Evolutionary conservation across 352 stramenopile species (phyloP).

Genomic region (Pythium monospermum): DNA sequence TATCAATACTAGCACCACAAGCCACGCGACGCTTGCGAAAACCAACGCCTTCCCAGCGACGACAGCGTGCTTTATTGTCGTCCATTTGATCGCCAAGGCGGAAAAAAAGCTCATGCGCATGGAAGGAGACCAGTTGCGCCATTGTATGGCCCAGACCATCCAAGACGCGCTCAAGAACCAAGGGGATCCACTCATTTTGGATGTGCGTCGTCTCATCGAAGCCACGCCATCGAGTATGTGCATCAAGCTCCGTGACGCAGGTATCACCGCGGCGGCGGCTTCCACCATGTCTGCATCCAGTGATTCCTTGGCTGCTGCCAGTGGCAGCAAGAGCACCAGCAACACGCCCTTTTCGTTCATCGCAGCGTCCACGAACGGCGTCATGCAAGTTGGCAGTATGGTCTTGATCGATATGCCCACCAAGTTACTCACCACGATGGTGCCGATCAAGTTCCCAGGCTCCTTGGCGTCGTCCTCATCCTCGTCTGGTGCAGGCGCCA

Average conservation of each 20-base stretch:
- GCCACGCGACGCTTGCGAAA: neutral
- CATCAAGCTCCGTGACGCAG: conserved; percentile 45
- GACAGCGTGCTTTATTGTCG: conserved; percentile 49
- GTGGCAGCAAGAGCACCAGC: conserved; percentile 2
- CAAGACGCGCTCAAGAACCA: conserved; percentile 40
- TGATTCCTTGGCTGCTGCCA: neutral
- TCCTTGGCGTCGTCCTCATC: conserved; percentile 2
- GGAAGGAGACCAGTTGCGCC: conserved; percentile 59
- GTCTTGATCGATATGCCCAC: conserved; percentile 67
- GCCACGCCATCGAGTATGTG: conserved; percentile 56
- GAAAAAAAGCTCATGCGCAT: conserved; percentile 70
- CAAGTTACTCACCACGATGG: conserved; percentile 48
- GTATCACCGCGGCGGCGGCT: neutral
- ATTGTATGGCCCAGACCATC: conserved; percentile 63
- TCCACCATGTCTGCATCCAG: neutral
- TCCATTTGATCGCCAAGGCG: conserved; percentile 32
- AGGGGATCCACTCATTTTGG: conserved; percentile 27
- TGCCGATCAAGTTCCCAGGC: conserved; percentile 20
- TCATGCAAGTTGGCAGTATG: conserved; percentile 41
- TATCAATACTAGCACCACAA: too few species aligned
- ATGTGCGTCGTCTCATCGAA: conserved; percentile 51
- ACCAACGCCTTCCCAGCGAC: conserved; percentile 25
- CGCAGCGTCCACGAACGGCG: conserved; percentile 55
- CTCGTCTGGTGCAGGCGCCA: conserved; percentile 4
- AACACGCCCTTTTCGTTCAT: conserved; percentile 45